Percentiles rank a stretch among this genome's conserved stretches.
Evolutionary conservation across 2,329 filamentous ascomycete species (phyloP).

Genomic region (Xylariales sp.): DNA sequence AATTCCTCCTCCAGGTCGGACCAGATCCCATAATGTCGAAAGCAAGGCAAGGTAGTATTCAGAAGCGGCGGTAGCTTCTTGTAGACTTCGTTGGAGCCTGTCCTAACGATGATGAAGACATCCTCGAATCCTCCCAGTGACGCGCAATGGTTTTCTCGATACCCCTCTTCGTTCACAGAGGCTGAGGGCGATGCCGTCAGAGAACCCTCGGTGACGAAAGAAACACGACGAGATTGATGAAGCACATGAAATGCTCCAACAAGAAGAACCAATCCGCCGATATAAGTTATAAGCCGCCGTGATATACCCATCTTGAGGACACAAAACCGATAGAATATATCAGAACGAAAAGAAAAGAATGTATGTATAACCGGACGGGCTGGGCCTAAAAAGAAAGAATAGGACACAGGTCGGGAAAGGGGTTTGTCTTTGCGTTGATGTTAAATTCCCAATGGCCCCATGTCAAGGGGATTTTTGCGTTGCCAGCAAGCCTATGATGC

Average conservation of each 20-base stretch:
- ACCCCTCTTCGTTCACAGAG: not conserved
- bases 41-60: conserved; percentile 32
- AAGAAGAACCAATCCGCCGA: conserved; percentile 14
- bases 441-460: conserved; percentile 9
- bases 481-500: conserved; percentile 20
- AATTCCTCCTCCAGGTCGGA: conserved; percentile 34
- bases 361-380: not conserved
- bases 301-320: conserved; percentile 9
- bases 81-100: conserved; percentile 37
- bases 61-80: conserved; percentile 32
- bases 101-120: conserved; percentile 39
- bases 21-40: conserved; percentile 36
- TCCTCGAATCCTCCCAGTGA: conserved; percentile 30
- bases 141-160: conserved; percentile 12
- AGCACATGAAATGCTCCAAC: conserved; percentile 15
- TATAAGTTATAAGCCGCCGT: conserved; percentile 21
- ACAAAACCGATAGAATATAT: not conserved
- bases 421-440: conserved; percentile 9
- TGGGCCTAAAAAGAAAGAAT: not conserved
- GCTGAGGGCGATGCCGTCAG: not conserved
- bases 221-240: not conserved
- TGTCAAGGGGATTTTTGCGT: conserved; percentile 1
- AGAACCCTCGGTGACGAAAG: not conserved
- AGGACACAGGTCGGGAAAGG: not conserved
- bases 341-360: not conserved